These are phyloP conservation scores for Talaromyces stipitatus DNA, from an alignment of 495 filamentous ascomycete genomes.

Conservation along the genomic window DNA sequence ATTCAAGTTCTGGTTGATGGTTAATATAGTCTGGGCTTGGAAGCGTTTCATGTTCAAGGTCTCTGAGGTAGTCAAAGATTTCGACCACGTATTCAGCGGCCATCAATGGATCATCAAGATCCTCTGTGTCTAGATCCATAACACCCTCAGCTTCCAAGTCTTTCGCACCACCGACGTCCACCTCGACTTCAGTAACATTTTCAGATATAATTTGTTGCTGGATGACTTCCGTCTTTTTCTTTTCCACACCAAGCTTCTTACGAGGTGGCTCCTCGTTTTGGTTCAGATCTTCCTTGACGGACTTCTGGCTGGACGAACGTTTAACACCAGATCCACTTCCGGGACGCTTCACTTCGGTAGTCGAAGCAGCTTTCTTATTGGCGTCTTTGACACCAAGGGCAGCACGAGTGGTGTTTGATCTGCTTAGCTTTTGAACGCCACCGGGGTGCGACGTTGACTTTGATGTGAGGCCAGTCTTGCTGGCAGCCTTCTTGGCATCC, in stretches of 20 bases:
- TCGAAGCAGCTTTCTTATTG: slow-evolving; percentile 52
- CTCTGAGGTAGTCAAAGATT: slow-evolving; percentile 92
- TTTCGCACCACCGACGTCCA: slow-evolving; percentile 21
- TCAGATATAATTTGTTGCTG: slow-evolving; percentile 8
- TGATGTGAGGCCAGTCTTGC: slow-evolving; percentile 59
- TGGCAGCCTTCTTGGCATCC: slow-evolving; percentile 61
- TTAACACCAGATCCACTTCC: slow-evolving; percentile 69
- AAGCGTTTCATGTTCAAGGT: slow-evolving; percentile 73
- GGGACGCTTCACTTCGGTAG: slow-evolving; percentile 56
- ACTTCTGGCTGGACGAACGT: slow-evolving; percentile 42
- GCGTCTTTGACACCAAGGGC: slow-evolving; percentile 55
- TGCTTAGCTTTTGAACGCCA: slow-evolving; percentile 71
- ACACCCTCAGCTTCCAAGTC: slow-evolving; percentile 42
- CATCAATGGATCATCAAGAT: slow-evolving; percentile 90
- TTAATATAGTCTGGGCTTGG: slow-evolving; percentile 93
- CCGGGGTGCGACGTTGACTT: slow-evolving; percentile 66
- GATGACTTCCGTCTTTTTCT: slow-evolving; percentile 30
- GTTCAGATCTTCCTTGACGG: slow-evolving; percentile 54
- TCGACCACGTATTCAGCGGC: slow-evolving; percentile 94
- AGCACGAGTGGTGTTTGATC: slow-evolving; percentile 56
- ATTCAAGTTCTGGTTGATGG: slow-evolving; percentile 87
- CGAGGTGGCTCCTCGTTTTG: slow-evolving; percentile 49
- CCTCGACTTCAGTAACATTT: slow-evolving; percentile 15
- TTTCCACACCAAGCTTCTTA: slow-evolving; percentile 43
- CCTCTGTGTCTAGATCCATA: slow-evolving; percentile 72